Percentiles rank a stretch among this genome's conserved stretches.
phyloP scores from a whole-genome alignment of 1,284 basidiomycete species.

The Phaffia rhodozyma region DNA sequence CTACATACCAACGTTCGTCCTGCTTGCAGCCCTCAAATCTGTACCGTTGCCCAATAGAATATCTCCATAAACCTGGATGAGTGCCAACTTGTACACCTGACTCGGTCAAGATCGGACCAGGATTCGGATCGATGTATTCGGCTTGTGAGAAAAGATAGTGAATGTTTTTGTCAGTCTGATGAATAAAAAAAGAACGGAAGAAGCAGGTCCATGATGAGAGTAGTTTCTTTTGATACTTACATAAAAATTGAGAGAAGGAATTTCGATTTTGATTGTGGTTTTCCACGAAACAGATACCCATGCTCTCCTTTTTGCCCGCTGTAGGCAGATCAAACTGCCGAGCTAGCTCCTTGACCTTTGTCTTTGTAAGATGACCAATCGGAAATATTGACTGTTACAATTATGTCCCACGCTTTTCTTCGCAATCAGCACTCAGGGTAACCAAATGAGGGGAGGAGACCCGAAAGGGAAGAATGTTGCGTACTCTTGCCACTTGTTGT shows the following conservation, averaged over 20 bases:
- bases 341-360: constrained; percentile 67
- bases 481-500: constrained; percentile 41
- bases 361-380: constrained; percentile 53
- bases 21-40: constrained; percentile 37
- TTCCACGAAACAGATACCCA: constrained; percentile 96
- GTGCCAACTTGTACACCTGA: constrained; percentile 47
- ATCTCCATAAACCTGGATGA: constrained; percentile 75
- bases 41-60: constrained; percentile 73
- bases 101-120: constrained; percentile 55
- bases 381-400: constrained; percentile 60
- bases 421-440: background rate
- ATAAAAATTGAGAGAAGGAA: constrained; percentile 57
- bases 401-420: background rate
- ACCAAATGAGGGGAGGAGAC: background rate
- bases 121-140: constrained; percentile 58
- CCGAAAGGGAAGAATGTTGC: constrained; percentile 11
- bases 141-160: constrained; percentile 38
- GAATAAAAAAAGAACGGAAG: background rate
- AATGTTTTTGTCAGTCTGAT: background rate
- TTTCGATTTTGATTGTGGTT: constrained; percentile 44
- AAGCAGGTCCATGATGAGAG: background rate
- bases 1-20: constrained; percentile 64
- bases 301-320: constrained; percentile 70
- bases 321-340: constrained; percentile 55
- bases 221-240: constrained; percentile 37